Percentiles rank a stretch among this genome's conserved stretches.
Evolutionary conservation across 352 stramenopile genomes (phyloP).

Genomic region (Pythium periplocum): DNA sequence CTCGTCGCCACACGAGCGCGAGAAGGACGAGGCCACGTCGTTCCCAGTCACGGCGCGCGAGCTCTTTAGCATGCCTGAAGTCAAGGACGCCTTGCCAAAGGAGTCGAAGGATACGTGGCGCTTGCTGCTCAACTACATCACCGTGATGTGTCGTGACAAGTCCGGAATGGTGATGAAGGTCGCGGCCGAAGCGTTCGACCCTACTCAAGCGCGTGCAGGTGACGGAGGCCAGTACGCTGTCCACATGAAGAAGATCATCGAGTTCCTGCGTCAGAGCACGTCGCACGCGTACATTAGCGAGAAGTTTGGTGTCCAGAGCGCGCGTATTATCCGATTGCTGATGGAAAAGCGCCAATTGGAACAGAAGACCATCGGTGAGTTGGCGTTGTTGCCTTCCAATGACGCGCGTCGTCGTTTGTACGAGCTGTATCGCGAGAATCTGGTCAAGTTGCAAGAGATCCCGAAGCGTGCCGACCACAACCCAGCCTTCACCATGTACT

Average conservation of each 20-base stretch:
- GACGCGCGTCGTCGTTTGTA: constrained; percentile 79
- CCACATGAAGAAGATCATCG: constrained; percentile 87
- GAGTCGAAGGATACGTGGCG: constrained; percentile 81
- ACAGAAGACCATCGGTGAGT: constrained; percentile 80
- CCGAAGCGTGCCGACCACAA: constrained; percentile 86
- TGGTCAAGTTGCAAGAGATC: constrained; percentile 84
- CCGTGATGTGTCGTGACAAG: constrained; percentile 87
- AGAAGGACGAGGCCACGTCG: constrained; percentile 76
- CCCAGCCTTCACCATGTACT: constrained; percentile 84
- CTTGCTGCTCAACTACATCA: constrained; percentile 84
- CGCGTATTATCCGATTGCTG: constrained; percentile 81
- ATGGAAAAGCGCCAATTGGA: constrained; percentile 84
- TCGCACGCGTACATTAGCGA: constrained; percentile 79
- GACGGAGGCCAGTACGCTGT: constrained; percentile 87
- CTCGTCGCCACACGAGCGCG: constrained; percentile 76
- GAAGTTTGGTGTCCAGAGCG: constrained; percentile 73
- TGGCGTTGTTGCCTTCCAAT: constrained; percentile 78
- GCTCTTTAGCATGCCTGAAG: constrained; percentile 60
- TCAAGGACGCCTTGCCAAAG: constrained; percentile 66
- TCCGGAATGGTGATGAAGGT: constrained; percentile 87
- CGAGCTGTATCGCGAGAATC: constrained; percentile 66
- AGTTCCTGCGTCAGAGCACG: constrained; percentile 71
- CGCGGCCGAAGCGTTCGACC: constrained; percentile 60
- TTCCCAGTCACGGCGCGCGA: constrained; percentile 72
- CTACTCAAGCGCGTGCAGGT: constrained; percentile 43